Evolutionary conservation across 331 rosid genomes (phyloP).

Genomic region (Rhamnella rubrinervis): DNA sequence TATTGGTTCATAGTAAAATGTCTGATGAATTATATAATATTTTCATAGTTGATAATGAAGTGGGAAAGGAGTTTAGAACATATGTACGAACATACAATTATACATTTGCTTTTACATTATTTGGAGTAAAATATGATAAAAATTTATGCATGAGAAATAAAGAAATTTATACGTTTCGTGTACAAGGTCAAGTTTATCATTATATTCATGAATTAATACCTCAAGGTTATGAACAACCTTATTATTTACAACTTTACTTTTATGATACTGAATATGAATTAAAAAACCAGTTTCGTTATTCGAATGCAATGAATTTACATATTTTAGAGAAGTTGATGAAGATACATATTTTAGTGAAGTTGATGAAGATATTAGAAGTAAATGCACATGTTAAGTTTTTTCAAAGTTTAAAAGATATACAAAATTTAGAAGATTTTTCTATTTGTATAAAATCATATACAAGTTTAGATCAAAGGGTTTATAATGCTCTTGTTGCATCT

Average conservation of each 20-base stretch:
- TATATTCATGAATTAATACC: not conserved
- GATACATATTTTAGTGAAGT: no score
- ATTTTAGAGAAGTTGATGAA: no score
- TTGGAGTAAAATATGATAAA: not conserved
- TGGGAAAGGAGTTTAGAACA: not conserved
- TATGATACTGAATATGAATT: not conserved
- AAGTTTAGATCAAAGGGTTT: constrained; percentile 1
- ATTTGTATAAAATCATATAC: not conserved
- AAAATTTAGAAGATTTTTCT: not conserved
- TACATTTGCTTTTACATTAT: constrained; percentile 4
- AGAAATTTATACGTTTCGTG: not conserved
- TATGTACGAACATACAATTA: not conserved
- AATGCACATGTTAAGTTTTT: not conserved
- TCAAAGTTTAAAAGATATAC: not conserved
- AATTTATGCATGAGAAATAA: no score
- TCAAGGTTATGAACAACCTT: not conserved
- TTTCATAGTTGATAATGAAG: not conserved
- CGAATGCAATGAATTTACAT: not conserved
- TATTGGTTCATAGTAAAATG: no score
- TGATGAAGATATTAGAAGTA: no score
- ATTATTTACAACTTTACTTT: constrained; percentile 1
- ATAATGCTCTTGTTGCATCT: not conserved
- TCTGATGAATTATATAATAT: not conserved
- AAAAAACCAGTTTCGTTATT: not conserved
- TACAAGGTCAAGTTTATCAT: constrained; percentile 1